Conservation (phyloP, 2,329 filamentous ascomycete genomes). For the Arachnomyces sp. region DNA sequence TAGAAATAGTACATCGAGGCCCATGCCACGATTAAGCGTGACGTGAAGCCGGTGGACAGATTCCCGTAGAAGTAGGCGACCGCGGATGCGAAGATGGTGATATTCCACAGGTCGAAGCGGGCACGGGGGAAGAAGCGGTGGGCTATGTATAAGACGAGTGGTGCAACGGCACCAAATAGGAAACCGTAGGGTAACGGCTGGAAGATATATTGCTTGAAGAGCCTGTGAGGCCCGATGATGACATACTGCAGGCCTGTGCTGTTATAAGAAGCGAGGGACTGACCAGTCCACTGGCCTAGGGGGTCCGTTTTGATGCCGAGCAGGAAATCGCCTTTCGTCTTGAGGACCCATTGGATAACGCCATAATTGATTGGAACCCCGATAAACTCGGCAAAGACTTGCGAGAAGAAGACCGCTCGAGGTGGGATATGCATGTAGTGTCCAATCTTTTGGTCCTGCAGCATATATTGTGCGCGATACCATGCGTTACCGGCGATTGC, state of each 20-base stretch:
- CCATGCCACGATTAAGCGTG: constrained; percentile 51
- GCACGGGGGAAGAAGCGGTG: constrained; percentile 46
- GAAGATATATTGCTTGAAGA: constrained; percentile 24
- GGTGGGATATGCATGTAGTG: constrained; percentile 57
- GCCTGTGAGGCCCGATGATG: constrained; percentile 37
- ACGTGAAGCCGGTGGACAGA: constrained; percentile 51
- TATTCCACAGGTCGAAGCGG: constrained; percentile 52
- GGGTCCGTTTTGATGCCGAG: constrained; percentile 45
- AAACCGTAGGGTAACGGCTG: constrained; percentile 24
- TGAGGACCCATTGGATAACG: constrained; percentile 52
- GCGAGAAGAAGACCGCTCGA: constrained; percentile 51
- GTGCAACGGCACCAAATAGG: constrained; percentile 23
- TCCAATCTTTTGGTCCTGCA: constrained; percentile 57
- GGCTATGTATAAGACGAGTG: constrained; percentile 38
- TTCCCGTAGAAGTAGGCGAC: constrained; percentile 53
- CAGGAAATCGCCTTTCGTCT: constrained; percentile 49
- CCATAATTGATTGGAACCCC: constrained; percentile 55
- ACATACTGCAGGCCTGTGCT: constrained; percentile 54
- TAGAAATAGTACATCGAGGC: constrained; percentile 54
- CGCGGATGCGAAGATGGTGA: constrained; percentile 53
- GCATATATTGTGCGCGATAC: constrained; percentile 50
- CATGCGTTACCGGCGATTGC: constrained; percentile 54
- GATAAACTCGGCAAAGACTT: constrained; percentile 51
- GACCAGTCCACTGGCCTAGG: constrained; percentile 54
- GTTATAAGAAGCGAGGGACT: constrained; percentile 43